Conservation (phyloP, 352 stramenopile genomes). For the Phytophthora megakarya region DNA sequence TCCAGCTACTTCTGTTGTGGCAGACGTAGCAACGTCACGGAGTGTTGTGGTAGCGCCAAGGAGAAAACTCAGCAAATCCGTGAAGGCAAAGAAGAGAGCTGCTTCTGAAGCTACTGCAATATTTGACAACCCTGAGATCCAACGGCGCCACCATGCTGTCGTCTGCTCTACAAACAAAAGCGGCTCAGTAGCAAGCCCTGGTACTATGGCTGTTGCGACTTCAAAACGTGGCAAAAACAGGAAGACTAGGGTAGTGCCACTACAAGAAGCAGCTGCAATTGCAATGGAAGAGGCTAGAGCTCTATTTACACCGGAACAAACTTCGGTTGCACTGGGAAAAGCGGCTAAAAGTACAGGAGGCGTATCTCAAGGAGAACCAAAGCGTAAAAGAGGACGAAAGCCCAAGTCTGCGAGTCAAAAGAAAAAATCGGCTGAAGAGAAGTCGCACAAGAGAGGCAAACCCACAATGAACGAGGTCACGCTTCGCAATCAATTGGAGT, state of each 20-base stretch:
- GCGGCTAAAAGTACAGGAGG: background rate
- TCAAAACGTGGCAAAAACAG: background rate
- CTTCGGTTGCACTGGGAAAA: background rate
- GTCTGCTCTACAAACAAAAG: background rate
- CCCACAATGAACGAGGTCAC: conserved; percentile 20
- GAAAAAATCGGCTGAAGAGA: background rate
- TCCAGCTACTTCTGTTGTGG: background rate
- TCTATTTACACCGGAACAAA: background rate
- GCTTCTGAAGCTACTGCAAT: background rate
- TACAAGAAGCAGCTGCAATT: background rate
- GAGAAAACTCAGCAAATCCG: background rate
- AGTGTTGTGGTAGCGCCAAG: background rate
- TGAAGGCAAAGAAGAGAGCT: background rate
- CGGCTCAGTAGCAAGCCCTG: background rate
- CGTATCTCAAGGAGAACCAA: background rate
- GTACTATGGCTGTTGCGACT: background rate
- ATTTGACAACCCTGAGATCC: background rate
- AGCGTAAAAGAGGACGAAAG: conserved; percentile 8
- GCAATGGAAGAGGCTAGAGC: background rate
- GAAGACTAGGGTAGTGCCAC: background rate
- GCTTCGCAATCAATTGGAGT: conserved; percentile 21
- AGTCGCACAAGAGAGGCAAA: conserved; percentile 26
- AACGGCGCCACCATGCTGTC: background rate
- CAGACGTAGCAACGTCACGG: background rate
- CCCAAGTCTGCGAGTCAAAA: background rate